phyloP scores from a whole-genome alignment of 441 rosid genomes.

The Manihot esculenta region DNA sequence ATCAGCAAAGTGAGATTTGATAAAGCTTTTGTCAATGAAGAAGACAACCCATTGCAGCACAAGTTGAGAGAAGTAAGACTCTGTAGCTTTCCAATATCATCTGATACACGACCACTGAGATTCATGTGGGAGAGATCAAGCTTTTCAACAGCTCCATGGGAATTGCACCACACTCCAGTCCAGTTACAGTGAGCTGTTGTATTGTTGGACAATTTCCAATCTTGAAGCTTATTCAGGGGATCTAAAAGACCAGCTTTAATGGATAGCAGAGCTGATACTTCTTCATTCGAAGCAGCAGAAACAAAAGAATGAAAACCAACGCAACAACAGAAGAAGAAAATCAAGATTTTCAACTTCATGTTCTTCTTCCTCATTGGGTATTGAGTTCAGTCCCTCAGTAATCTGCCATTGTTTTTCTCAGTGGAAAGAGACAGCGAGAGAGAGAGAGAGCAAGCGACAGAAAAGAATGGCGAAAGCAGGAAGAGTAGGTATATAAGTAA shows the following conservation, averaged over 20 bases:
- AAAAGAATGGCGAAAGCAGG: conserved; percentile 31
- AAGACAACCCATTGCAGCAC: conserved; percentile 64
- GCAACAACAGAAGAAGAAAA: conserved; percentile 46
- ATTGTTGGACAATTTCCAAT: conserved; percentile 55
- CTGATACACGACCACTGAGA: conserved; percentile 67
- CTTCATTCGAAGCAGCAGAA: conserved; percentile 33
- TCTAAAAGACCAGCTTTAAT: conserved; percentile 58
- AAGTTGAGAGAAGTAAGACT: conserved; percentile 62
- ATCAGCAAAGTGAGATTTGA: conserved; percentile 51
- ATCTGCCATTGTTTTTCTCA: conserved; percentile 29
- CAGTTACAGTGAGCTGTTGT: conserved; percentile 59
- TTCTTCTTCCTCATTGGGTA: conserved; percentile 24
- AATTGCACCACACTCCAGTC: conserved; percentile 79
- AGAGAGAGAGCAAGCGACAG: conserved; percentile 12
- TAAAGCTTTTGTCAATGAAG: conserved; percentile 44
- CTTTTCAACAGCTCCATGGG: conserved; percentile 57
- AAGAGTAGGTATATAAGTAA: conserved; percentile 35
- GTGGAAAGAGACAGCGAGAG: conserved; percentile 5
- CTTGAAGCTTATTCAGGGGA: conserved; percentile 57
- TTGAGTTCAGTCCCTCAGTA: conserved; percentile 17
- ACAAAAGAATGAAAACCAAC: conserved; percentile 35
- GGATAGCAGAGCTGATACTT: conserved; percentile 52
- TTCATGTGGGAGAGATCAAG: conserved; percentile 81
- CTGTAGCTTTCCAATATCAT: conserved; percentile 47
- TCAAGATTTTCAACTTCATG: conserved; percentile 35